Evolutionary conservation across 208 protist species (phyloP).

Genomic region (Naegleria fowleri): DNA sequence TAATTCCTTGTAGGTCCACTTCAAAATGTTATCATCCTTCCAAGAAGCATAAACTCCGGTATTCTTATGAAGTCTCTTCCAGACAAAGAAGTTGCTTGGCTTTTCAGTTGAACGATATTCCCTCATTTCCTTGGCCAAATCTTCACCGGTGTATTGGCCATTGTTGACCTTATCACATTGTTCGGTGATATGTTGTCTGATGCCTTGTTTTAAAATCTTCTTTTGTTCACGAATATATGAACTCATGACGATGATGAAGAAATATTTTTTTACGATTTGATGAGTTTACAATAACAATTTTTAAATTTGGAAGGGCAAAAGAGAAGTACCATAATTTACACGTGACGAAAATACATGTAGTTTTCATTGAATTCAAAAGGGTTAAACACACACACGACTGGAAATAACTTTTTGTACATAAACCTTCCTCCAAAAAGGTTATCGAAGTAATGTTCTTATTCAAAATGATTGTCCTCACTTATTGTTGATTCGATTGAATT

Average conservation of each 20-base stretch:
- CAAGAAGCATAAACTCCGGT: background rate
- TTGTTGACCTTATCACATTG: background rate
- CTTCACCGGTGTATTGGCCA: conserved; percentile 1
- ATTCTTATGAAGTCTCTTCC: background rate
- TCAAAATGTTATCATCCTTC: background rate
- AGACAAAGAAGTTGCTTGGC: background rate
- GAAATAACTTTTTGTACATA: no score
- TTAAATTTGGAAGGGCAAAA: no score
- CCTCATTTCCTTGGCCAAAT: background rate
- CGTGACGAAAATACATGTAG: no score
- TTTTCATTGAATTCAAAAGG: no score
- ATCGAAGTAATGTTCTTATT: no score
- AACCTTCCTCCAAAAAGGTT: no score
- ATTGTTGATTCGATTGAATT: background rate
- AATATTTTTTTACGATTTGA: background rate
- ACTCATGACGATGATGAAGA: background rate
- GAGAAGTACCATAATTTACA: no score
- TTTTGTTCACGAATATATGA: conserved; percentile 1
- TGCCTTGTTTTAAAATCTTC: background rate
- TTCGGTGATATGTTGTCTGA: background rate
- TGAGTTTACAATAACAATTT: background rate
- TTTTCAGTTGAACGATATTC: conserved; percentile 10
- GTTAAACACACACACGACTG: no score
- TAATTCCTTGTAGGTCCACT: background rate
- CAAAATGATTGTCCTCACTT: no score